A percentile compares a stretch with the other conserved stretches of the same genome.
Evolutionary conservation across 2,329 filamentous ascomycete genomes (phyloP).

Genomic region (Diaporthe citriasiana): DNA sequence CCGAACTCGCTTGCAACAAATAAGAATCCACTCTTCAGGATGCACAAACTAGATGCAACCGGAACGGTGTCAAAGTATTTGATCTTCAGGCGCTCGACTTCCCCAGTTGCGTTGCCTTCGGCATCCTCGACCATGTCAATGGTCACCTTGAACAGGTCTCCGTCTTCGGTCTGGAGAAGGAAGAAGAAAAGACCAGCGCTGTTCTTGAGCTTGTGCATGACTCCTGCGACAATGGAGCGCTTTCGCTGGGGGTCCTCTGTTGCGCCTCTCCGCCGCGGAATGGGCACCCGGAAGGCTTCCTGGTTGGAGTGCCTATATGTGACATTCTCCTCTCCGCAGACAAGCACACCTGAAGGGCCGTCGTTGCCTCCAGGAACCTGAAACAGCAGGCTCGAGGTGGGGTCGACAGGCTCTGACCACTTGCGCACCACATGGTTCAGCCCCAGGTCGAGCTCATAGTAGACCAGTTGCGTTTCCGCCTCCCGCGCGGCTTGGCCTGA

Average conservation of each 20-base stretch:
- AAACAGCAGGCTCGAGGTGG: constrained; percentile 90
- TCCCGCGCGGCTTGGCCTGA: constrained; percentile 86
- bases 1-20: constrained; percentile 94
- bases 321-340: constrained; percentile 94
- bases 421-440: constrained; percentile 97
- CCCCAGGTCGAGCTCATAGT: constrained; percentile 97
- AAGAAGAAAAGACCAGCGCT: constrained; percentile 93
- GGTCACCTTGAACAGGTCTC: constrained; percentile 97
- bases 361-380: constrained; percentile 95
- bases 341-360: constrained; percentile 93
- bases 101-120: constrained; percentile 81
- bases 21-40: constrained; percentile 94
- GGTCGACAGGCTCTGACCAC: constrained; percentile 95
- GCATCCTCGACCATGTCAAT: constrained; percentile 91
- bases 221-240: constrained; percentile 86
- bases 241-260: constrained; percentile 95
- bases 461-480: constrained; percentile 91
- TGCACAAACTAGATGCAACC: constrained; percentile 87
- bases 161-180: constrained; percentile 94
- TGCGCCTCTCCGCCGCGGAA: constrained; percentile 87
- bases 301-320: constrained; percentile 98
- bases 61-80: constrained; percentile 99
- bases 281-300: constrained; percentile 87
- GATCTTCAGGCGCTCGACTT: constrained; percentile 87
- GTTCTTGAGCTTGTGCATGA: constrained; percentile 96